A percentile compares a stretch with the other conserved stretches of the same genome.
phyloP scores from a whole-genome alignment of 2,329 filamentous ascomycete species.

The Pseudopyricularia cyperi region DNA sequence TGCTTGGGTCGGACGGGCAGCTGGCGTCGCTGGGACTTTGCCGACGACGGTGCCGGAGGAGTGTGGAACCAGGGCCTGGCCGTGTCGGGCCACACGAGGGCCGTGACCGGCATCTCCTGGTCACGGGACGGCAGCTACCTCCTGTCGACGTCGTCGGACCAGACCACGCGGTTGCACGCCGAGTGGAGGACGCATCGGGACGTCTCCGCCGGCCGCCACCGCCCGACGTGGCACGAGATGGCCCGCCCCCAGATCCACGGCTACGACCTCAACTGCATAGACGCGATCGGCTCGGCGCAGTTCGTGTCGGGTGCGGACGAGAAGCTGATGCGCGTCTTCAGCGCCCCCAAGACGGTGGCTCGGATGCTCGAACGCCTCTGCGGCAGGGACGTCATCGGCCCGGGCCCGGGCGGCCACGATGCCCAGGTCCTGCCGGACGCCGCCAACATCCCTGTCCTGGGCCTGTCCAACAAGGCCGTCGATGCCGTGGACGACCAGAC shows the following conservation, averaged over 20 bases:
- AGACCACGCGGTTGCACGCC: conserved; percentile 81
- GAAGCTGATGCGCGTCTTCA: conserved; percentile 93
- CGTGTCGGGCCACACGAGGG: conserved; percentile 70
- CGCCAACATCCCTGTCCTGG: conserved; percentile 88
- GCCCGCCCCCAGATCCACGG: conserved; percentile 93
- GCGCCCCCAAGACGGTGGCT: conserved; percentile 74
- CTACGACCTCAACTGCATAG: conserved; percentile 93
- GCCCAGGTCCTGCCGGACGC: conserved; percentile 58
- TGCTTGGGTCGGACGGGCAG: conserved; percentile 84
- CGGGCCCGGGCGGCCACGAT: conserved; percentile 15
- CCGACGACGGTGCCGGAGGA: conserved; percentile 25
- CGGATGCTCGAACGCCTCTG: conserved; percentile 57
- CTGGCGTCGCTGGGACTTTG: conserved; percentile 74
- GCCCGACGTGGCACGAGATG: conserved; percentile 81
- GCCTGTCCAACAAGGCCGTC: conserved; percentile 90
- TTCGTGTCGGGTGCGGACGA: conserved; percentile 96
- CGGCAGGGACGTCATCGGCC: conserved; percentile 32
- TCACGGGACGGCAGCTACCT: conserved; percentile 70
- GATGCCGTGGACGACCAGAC: conserved; percentile 38
- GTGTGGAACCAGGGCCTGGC: conserved; percentile 67
- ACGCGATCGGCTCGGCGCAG: conserved; percentile 55
- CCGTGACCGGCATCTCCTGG: conserved; percentile 77
- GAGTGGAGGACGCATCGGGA: conserved; percentile 52
- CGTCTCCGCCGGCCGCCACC: conserved; percentile 5
- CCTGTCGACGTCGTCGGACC: conserved; percentile 79